A percentile compares a stretch with the other conserved stretches of the same genome.
phyloP scores from a whole-genome alignment of 2,329 filamentous ascomycete species.

The Metarhizium rileyi region DNA sequence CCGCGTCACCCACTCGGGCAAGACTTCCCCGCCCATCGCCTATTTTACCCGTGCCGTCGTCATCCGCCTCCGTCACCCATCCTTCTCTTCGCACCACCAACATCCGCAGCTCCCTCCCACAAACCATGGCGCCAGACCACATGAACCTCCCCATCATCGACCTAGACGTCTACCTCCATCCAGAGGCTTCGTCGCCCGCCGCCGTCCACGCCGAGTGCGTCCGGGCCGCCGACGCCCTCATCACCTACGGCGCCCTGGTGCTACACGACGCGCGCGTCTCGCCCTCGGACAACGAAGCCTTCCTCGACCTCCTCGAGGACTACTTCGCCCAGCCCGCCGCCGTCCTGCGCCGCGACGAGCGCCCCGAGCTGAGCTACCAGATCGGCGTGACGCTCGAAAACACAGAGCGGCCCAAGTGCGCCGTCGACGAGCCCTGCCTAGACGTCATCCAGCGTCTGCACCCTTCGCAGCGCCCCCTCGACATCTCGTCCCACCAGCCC shows the following conservation, averaged over 20 bases:
- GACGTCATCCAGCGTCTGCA: constrained; percentile 44
- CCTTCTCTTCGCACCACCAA: no score
- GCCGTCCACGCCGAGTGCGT: constrained; percentile 40
- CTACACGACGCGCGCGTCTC: constrained; percentile 50
- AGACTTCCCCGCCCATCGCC: no score
- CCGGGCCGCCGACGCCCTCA: constrained; percentile 45
- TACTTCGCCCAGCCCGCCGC: constrained; percentile 49
- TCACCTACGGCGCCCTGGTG: constrained; percentile 50
- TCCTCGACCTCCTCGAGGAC: constrained; percentile 54
- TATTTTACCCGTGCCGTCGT: no score
- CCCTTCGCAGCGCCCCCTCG: constrained; percentile 45
- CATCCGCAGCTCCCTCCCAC: no score
- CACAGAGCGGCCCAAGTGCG: constrained; percentile 54
- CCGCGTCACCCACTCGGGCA: no score
- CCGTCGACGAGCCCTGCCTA: constrained; percentile 51
- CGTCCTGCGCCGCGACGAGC: constrained; percentile 39
- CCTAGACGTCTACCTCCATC: constrained; percentile 45
- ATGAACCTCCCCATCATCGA: constrained; percentile 53
- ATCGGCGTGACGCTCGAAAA: constrained; percentile 53
- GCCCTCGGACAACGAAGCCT: constrained; percentile 43
- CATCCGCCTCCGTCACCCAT: no score
- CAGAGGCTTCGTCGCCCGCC: constrained; percentile 31
- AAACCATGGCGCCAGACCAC: constrained; percentile 10
- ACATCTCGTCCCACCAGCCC: constrained; percentile 44
- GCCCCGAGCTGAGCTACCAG: constrained; percentile 49